Conservation (phyloP, 495 filamentous ascomycete species). For the Neurospora hispaniola region DNA sequence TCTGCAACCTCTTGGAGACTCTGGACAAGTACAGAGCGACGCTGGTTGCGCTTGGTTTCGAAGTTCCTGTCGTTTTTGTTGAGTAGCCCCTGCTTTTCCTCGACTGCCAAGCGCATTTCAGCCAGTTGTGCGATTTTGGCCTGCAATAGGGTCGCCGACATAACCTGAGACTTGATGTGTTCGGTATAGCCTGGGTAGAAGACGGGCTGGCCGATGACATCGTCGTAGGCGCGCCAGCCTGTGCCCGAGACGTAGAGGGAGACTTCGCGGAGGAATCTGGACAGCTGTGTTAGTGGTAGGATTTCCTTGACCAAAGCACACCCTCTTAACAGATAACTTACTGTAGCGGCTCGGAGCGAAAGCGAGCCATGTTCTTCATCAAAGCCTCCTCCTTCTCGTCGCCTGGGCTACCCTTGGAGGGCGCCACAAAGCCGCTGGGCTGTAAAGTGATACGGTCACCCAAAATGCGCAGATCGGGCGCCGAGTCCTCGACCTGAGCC, state of each 20-base stretch:
- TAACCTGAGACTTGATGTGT: conserved; percentile 66
- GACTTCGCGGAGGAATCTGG: conserved; percentile 86
- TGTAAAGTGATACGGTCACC: conserved; percentile 71
- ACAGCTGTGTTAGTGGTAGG: conserved; percentile 13
- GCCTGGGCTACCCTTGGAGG: conserved; percentile 18
- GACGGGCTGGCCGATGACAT: conserved; percentile 79
- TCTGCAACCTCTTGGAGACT: conserved; percentile 64
- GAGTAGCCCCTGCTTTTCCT: conserved; percentile 64
- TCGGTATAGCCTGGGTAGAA: conserved; percentile 91
- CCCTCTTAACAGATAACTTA: conserved; percentile 17
- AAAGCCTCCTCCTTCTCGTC: conserved; percentile 57
- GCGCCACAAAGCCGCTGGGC: conserved; percentile 61
- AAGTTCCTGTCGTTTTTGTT: conserved; percentile 43
- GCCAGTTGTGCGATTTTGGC: conserved; percentile 67
- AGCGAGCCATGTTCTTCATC: conserved; percentile 73
- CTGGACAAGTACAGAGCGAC: conserved; percentile 45
- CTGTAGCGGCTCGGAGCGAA: conserved; percentile 48
- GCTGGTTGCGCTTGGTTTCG: conserved; percentile 48
- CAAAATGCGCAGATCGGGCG: conserved; percentile 75
- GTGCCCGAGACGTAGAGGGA: conserved; percentile 80
- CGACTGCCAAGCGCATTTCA: conserved; percentile 56
- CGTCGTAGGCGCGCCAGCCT: conserved; percentile 89
- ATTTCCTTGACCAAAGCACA: neutral
- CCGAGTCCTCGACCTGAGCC: conserved; percentile 33
- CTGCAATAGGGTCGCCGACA: conserved; percentile 65